Conservation (phyloP, 148 eudicot species). For the Chenopodium suecicum region DNA sequence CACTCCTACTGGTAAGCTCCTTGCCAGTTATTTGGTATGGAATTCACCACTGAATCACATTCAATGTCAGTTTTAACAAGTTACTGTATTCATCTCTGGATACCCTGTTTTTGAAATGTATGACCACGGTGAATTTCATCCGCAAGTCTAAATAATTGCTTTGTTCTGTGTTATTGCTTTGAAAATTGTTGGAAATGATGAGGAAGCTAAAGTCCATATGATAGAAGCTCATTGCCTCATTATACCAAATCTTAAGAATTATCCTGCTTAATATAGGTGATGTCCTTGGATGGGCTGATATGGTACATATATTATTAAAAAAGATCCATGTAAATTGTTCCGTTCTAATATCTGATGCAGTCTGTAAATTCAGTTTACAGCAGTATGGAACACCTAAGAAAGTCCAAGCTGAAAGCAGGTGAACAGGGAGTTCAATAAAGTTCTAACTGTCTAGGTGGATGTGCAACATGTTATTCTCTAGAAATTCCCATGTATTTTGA, state of each 20-base stretch:
- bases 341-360: not conserved
- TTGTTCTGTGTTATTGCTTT: not conserved
- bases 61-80: not conserved
- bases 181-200: not conserved
- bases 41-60: not conserved
- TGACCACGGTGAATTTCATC: not conserved
- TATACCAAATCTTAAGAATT: not conserved
- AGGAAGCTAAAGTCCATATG: not conserved
- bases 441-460: not conserved
- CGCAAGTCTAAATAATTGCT: not conserved
- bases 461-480: not conserved
- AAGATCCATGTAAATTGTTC: not conserved
- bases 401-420: not conserved
- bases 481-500: not conserved
- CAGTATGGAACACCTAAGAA: not conserved
- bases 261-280: not conserved
- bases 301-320: not conserved
- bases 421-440: not conserved
- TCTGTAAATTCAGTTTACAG: not conserved
- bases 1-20: conserved; percentile 86
- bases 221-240: not conserved
- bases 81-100: not conserved
- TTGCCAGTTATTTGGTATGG: conserved; percentile 1
- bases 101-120: not conserved
- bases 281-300: conserved; percentile 7